These are phyloP conservation scores for Cenchrus purpureus DNA, from an alignment of 176 grass and related monocot species.

Conservation along the genomic window DNA sequence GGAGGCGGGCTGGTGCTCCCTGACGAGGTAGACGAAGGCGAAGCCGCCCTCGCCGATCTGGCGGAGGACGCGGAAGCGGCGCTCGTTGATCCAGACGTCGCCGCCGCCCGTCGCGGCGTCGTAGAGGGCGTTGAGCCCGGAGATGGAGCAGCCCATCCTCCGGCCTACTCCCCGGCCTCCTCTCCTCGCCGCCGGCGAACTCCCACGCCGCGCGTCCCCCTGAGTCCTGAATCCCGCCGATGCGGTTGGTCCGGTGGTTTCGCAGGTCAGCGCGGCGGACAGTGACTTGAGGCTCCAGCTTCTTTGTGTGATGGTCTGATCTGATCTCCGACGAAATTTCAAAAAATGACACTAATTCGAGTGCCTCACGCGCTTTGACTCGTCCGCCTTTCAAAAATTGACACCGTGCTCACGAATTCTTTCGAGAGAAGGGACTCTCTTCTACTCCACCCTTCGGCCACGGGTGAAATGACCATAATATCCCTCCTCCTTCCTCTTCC, in stretches of 20 bases:
- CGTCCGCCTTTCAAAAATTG: no score
- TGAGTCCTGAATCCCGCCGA: background rate
- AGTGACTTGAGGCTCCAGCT: background rate
- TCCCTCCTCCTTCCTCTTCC: no score
- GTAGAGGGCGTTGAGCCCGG: slow-evolving; percentile 82
- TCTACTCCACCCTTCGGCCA: no score
- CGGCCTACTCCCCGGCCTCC: background rate
- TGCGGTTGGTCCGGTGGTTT: slow-evolving; percentile 20
- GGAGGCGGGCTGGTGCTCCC: slow-evolving; percentile 59
- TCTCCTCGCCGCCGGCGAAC: slow-evolving; percentile 39
- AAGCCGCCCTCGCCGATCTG: slow-evolving; percentile 97
- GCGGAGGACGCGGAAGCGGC: slow-evolving; percentile 79
- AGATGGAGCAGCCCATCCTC: slow-evolving; percentile 91
- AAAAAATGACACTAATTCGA: no score
- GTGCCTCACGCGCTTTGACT: no score
- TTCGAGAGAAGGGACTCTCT: no score
- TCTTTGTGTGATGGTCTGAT: background rate
- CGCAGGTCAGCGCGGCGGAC: slow-evolving; percentile 11
- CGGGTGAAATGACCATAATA: no score
- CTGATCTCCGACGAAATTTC: no score
- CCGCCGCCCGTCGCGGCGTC: slow-evolving; percentile 71
- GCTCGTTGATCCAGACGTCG: slow-evolving; percentile 97
- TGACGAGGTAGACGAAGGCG: slow-evolving; percentile 94
- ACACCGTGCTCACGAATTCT: no score
- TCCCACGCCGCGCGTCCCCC: background rate